phyloP scores from a whole-genome alignment of 1,284 basidiomycete genomes.

The Apiotrichum laibachii region DNA sequence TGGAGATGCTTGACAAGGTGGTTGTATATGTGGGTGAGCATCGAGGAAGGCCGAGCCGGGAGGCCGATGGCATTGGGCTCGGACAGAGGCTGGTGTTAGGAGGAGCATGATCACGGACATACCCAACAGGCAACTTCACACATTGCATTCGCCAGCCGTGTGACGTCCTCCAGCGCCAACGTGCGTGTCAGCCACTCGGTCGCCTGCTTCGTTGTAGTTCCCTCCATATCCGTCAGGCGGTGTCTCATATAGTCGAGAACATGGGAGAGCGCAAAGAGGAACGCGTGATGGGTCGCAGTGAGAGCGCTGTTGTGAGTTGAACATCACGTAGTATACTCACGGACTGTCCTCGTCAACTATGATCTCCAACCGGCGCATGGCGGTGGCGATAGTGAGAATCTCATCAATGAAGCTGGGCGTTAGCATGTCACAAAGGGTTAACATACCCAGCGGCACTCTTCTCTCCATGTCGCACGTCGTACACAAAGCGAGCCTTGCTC shows the following conservation, averaged over 20 bases:
- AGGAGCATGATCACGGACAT: neutral
- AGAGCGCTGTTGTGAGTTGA: slow-evolving; percentile 26
- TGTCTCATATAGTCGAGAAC: slow-evolving; percentile 40
- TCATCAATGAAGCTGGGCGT: slow-evolving; percentile 12
- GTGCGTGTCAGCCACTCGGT: slow-evolving; percentile 31
- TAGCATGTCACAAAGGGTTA: neutral
- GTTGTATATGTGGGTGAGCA: slow-evolving; percentile 39
- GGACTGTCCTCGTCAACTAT: slow-evolving; percentile 34
- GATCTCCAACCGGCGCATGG: slow-evolving; percentile 39
- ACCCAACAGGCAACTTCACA: slow-evolving; percentile 41
- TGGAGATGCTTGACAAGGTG: slow-evolving; percentile 28
- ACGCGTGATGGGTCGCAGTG: slow-evolving; percentile 46
- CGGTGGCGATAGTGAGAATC: slow-evolving; percentile 31
- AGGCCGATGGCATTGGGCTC: slow-evolving; percentile 24
- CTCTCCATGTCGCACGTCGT: slow-evolving; percentile 17
- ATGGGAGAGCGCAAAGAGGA: slow-evolving; percentile 39
- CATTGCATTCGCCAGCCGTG: slow-evolving; percentile 24
- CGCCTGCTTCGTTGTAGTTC: slow-evolving; percentile 3
- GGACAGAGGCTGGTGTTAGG: slow-evolving; percentile 25
- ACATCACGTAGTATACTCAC: slow-evolving; percentile 20
- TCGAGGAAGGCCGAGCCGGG: slow-evolving; percentile 33
- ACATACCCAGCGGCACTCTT: slow-evolving; percentile 27
- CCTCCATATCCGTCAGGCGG: slow-evolving; percentile 20
- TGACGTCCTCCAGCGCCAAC: slow-evolving; percentile 23
- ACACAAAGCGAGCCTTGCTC: slow-evolving; percentile 27